These are phyloP conservation scores for Heliamphora pulchella DNA, from an alignment of 179 eudicot genomes.

Conservation along the genomic window DNA sequence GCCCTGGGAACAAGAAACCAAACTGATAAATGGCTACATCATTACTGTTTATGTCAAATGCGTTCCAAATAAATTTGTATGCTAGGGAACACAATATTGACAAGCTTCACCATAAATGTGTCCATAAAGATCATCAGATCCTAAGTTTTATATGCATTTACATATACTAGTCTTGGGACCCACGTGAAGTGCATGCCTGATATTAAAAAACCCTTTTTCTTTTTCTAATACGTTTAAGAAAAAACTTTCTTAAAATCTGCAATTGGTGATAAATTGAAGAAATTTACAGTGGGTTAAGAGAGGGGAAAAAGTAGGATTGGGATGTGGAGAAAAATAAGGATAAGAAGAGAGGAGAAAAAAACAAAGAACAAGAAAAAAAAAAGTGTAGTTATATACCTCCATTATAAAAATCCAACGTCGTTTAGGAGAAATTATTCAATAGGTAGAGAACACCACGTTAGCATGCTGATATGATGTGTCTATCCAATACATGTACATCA, in stretches of 20 bases:
- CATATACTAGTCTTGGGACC: not conserved
- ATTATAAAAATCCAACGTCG: too few species aligned
- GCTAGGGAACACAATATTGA: not conserved
- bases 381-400: too few species aligned
- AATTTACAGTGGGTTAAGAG: too few species aligned
- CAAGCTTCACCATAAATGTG: not conserved
- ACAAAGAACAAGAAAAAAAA: too few species aligned
- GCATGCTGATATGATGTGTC: too few species aligned
- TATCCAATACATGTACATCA: too few species aligned
- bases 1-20: not conserved
- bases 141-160: not conserved
- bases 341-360: not conserved
- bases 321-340: not conserved
- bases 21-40: not conserved
- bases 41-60: not conserved
- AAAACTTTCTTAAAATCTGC: too few species aligned
- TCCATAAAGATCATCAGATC: not conserved
- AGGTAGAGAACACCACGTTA: too few species aligned
- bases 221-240: too few species aligned
- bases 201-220: not conserved
- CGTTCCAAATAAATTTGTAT: not conserved
- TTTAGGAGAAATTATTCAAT: too few species aligned
- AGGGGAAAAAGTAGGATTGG: not conserved
- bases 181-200: not conserved
- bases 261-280: too few species aligned